Percentiles rank a stretch among this genome's conserved stretches.
Conservation (phyloP, 2,329 filamentous ascomycete genomes). For the Pestalotiopsis sp. region DNA sequence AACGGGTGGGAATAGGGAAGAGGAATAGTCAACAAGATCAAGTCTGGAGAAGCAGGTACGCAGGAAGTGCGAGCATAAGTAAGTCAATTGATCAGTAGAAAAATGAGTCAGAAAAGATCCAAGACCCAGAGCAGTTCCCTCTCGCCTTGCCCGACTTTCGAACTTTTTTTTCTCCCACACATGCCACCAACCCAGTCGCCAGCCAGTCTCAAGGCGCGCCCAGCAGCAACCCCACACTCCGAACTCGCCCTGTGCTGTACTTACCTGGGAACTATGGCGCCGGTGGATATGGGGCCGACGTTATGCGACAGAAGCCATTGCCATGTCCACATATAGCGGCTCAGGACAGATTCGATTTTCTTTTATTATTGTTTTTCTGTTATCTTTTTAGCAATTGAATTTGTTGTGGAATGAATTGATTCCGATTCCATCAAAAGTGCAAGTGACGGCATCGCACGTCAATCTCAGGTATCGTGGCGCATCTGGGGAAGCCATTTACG, state of each 20-base stretch:
- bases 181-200: not conserved
- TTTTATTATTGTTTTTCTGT: not conserved
- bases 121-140: slow-evolving; percentile 2
- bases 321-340: not conserved
- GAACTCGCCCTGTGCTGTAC: not conserved
- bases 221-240: not conserved
- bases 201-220: not conserved
- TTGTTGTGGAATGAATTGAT: not conserved
- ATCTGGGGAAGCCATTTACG: not conserved
- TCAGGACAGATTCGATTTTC: not conserved
- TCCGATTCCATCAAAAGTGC: not conserved
- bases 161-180: slow-evolving; percentile 1
- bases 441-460: not conserved
- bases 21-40: not conserved
- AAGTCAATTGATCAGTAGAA: not conserved
- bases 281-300: not conserved
- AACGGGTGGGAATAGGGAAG: not conserved
- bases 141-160: slow-evolving; percentile 6
- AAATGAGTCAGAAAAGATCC: slow-evolving; percentile 6
- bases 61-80: not conserved
- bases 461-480: not conserved
- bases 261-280: not conserved
- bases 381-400: not conserved
- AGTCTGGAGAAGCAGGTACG: not conserved
- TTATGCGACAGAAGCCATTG: not conserved